phyloP scores from a whole-genome alignment of 2,329 filamentous ascomycete genomes.

The Botrytis squamosa region DNA sequence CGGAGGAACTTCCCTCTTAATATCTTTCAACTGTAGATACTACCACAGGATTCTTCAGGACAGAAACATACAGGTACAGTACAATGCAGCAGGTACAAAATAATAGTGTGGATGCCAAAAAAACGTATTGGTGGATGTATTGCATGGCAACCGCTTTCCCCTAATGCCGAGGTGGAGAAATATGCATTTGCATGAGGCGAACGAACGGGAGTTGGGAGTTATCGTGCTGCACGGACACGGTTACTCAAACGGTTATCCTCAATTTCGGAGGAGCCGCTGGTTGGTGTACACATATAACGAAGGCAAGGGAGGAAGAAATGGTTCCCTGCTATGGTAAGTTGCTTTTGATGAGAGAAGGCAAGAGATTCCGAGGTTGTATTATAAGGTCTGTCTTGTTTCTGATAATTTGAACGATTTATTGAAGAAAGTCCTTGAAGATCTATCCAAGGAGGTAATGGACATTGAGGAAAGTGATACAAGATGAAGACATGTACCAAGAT shows the following conservation, averaged over 20 bases:
- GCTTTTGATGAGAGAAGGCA: background rate
- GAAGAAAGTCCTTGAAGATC: background rate
- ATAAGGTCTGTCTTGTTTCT: background rate
- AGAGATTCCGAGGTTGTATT: background rate
- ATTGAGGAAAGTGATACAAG: background rate
- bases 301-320: background rate
- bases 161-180: background rate
- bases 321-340: background rate
- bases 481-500: background rate
- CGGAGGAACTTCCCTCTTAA: background rate
- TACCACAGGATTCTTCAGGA: background rate
- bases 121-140: background rate
- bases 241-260: constrained; percentile 7
- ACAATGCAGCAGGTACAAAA: background rate
- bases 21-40: background rate
- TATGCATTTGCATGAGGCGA: background rate
- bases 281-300: background rate
- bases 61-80: background rate
- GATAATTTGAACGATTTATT: background rate
- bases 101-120: background rate
- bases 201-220: constrained; percentile 16
- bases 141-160: background rate
- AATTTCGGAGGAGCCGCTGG: constrained; percentile 11
- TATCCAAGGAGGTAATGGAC: background rate
- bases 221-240: constrained; percentile 15